Percentiles rank a stretch among this genome's conserved stretches.
phyloP scores from a whole-genome alignment of 306 rosid species.

The Sphenostylis stenocarpa region DNA sequence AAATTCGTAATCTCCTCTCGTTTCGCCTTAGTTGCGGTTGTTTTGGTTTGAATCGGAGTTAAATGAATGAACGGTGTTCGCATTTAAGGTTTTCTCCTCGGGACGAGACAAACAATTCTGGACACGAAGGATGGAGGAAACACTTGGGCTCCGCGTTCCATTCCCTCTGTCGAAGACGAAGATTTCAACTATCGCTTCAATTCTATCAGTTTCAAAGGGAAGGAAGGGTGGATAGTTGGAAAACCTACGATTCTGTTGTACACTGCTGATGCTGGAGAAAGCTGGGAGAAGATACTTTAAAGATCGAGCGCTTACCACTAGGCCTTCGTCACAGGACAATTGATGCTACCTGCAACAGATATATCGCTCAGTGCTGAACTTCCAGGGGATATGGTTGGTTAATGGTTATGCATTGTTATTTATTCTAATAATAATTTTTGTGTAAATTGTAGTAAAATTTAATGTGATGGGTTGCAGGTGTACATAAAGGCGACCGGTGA shows the following conservation, averaged over 20 bases:
- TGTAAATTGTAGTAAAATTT: neutral
- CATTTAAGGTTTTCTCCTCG: conserved; percentile 74
- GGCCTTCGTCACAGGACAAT: no score
- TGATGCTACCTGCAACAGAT: no score
- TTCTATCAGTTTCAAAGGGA: conserved; percentile 87
- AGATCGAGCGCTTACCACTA: no score
- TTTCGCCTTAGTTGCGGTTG: neutral
- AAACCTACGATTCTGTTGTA: conserved; percentile 85
- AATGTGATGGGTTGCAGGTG: conserved; percentile 49
- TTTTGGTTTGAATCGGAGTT: neutral
- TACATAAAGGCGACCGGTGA: conserved; percentile 93
- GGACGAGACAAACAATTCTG: conserved; percentile 84
- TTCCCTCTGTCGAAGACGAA: conserved; percentile 94
- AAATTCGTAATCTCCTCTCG: neutral
- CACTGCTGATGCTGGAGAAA: conserved; percentile 87
- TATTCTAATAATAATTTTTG: neutral
- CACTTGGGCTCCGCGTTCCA: conserved; percentile 86
- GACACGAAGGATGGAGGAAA: conserved; percentile 95
- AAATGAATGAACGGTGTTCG: neutral
- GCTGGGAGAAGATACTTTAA: conserved; percentile 92
- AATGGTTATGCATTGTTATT: neutral
- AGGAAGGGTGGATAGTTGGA: conserved; percentile 97
- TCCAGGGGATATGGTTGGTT: conserved; percentile 88
- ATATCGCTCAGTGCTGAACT: conserved; percentile 84
- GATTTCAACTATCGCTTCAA: conserved; percentile 94